Conservation (phyloP, 768 basidiomycete species). For the Calocybe gangraenosa region DNA sequence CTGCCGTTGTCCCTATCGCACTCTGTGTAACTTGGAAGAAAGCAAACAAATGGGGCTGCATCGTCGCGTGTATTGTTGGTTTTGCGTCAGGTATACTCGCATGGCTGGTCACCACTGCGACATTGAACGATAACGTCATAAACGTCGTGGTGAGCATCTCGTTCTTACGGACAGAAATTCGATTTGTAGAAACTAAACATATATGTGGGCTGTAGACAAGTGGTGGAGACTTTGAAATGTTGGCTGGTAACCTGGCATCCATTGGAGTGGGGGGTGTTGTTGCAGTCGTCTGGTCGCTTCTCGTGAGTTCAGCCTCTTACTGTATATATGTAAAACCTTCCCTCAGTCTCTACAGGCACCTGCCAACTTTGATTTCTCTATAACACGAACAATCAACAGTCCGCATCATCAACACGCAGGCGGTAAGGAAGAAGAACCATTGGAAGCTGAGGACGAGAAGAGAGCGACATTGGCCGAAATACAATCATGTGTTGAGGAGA, state of each 20-base stretch:
- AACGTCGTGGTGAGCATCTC: slow-evolving; percentile 53
- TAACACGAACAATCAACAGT: slow-evolving; percentile 74
- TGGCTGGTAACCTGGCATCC: slow-evolving; percentile 85
- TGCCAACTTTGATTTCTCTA: slow-evolving; percentile 70
- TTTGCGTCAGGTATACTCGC: slow-evolving; percentile 67
- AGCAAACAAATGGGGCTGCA: slow-evolving; percentile 83
- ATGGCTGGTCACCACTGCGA: slow-evolving; percentile 82
- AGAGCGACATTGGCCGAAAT: slow-evolving; percentile 33
- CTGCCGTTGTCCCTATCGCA: slow-evolving; percentile 84
- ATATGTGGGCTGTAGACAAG: slow-evolving; percentile 29
- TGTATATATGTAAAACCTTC: not conserved
- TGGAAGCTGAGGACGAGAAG: slow-evolving; percentile 25
- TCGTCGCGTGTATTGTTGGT: slow-evolving; percentile 68
- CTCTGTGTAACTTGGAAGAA: slow-evolving; percentile 81
- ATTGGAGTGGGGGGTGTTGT: slow-evolving; percentile 81
- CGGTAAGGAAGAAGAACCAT: not conserved
- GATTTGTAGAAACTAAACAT: not conserved
- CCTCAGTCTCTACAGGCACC: slow-evolving; percentile 59
- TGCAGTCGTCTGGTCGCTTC: slow-evolving; percentile 55
- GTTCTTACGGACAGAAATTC: not conserved
- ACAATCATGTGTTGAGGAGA: slow-evolving; percentile 26
- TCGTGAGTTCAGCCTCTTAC: slow-evolving; percentile 43
- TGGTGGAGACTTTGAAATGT: slow-evolving; percentile 62
- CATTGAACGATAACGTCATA: slow-evolving; percentile 65
- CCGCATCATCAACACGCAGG: slow-evolving; percentile 4